Evolutionary conservation across 2,329 filamentous ascomycete genomes (phyloP).

Genomic region (Talaromyces funiculosus): DNA sequence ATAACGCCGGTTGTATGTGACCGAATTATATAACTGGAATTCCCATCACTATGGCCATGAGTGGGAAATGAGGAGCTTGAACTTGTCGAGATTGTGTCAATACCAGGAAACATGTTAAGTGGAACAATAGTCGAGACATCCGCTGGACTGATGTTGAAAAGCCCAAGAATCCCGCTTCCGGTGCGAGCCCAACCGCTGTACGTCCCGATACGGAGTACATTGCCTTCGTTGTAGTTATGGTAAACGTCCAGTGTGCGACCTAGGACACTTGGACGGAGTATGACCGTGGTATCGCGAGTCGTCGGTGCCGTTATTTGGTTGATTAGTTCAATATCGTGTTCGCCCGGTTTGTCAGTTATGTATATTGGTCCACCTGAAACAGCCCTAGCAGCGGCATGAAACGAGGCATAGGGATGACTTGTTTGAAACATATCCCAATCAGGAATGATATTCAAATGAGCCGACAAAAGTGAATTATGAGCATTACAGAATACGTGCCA

Average conservation of each 20-base stretch:
- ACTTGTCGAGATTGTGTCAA: conserved; percentile 38
- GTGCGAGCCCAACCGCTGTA: conserved; percentile 65
- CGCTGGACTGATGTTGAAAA: conserved; percentile 72
- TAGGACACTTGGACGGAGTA: conserved; percentile 69
- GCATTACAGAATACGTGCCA: conserved; percentile 97
- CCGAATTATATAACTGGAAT: conserved; percentile 62
- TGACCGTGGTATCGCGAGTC: conserved; percentile 65
- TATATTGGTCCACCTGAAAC: conserved; percentile 89
- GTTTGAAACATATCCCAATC: conserved; percentile 78
- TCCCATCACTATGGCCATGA: conserved; percentile 10
- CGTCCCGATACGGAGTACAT: conserved; percentile 69
- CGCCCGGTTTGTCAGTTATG: conserved; percentile 82
- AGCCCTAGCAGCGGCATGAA: conserved; percentile 85
- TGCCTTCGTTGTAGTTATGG: conserved; percentile 65
- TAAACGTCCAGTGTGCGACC: conserved; percentile 72
- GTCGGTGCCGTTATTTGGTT: conserved; percentile 74
- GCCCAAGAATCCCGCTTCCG: conserved; percentile 70
- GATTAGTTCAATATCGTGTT: conserved; percentile 71
- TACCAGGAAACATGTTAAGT: conserved; percentile 67
- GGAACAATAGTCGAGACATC: conserved; percentile 64
- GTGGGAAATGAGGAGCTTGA: neutral
- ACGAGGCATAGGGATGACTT: conserved; percentile 63
- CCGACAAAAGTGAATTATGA: conserved; percentile 75
- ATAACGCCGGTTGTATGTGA: conserved; percentile 64
- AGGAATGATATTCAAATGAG: conserved; percentile 78